phyloP scores from a whole-genome alignment of 164 flowering plant species.

The Taxillus chinensis region DNA sequence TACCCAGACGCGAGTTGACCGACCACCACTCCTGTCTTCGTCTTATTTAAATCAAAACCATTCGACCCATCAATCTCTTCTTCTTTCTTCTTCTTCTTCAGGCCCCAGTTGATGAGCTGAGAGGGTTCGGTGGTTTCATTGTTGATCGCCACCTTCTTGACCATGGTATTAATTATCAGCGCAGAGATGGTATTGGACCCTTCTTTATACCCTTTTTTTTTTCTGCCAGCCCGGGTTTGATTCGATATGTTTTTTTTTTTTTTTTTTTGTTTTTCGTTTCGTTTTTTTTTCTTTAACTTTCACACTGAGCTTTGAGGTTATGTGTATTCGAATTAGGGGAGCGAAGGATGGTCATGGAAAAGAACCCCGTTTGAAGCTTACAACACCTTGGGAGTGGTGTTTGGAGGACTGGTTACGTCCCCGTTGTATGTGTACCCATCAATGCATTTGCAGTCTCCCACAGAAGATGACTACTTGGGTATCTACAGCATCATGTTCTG shows the following conservation, averaged over 20 bases:
- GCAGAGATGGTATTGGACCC: no score
- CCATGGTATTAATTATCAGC: no score
- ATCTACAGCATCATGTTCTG: constrained; percentile 73
- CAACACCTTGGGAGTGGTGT: constrained; percentile 73
- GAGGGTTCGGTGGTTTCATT: no score
- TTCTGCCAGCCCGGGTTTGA: no score
- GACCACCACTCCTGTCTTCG: no score
- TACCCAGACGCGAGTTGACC: no score
- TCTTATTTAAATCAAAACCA: no score
- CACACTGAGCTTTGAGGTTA: neutral
- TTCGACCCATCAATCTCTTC: no score
- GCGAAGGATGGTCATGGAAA: constrained; percentile 13
- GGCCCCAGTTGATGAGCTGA: no score
- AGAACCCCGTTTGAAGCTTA: constrained; percentile 43
- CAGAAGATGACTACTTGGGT: constrained; percentile 62
- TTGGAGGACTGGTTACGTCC: constrained; percentile 81
- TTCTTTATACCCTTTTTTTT: no score
- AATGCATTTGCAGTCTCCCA: constrained; percentile 62
- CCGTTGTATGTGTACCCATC: constrained; percentile 84
- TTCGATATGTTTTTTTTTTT: neutral
- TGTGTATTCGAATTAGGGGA: constrained; percentile 11
- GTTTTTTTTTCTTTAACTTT: neutral
- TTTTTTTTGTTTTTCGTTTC: neutral
- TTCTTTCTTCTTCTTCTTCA: no score
- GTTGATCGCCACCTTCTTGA: no score